Conservation (phyloP, 805 yeast species). For the Saccharomyces mikatae region DNA sequence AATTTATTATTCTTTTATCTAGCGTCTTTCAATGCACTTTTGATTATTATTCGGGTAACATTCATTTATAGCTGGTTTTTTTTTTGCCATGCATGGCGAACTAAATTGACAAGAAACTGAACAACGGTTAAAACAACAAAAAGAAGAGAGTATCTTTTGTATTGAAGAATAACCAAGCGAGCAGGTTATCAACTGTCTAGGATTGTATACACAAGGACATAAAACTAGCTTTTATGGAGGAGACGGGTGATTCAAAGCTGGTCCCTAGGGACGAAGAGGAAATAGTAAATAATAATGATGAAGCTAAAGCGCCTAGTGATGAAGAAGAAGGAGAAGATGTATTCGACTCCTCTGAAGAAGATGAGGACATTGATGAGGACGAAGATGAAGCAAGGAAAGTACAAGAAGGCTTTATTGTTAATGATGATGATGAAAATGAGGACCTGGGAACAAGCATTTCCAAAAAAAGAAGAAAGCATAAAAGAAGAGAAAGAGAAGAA, state of each 20-base stretch:
- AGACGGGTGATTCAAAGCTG: not conserved
- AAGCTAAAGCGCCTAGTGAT: conserved; percentile 31
- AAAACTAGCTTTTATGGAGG: not conserved
- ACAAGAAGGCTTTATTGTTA: conserved; percentile 89
- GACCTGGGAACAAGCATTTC: conserved; percentile 22
- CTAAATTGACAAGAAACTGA: not conserved
- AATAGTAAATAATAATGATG: conserved; percentile 36
- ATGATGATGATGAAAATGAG: conserved; percentile 67
- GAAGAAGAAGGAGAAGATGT: conserved; percentile 42
- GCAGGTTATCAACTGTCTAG: not conserved
- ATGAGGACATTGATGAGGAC: conserved; percentile 77
- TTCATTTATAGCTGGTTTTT: not conserved
- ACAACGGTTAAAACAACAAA: not conserved
- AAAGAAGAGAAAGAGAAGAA: conserved; percentile 39
- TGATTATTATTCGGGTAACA: not conserved
- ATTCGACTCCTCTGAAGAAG: conserved; percentile 80
- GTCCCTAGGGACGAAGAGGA: conserved; percentile 17
- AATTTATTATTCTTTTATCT: not conserved
- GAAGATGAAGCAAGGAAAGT: conserved; percentile 81
- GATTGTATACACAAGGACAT: not conserved
- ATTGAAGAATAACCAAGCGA: not conserved
- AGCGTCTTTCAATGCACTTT: not conserved
- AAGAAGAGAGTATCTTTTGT: not conserved
- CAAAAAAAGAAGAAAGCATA: conserved; percentile 32
- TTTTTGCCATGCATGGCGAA: not conserved